A percentile compares a stretch with the other conserved stretches of the same genome.
Conservation (phyloP, 2,329 filamentous ascomycete genomes). For the Fusarium sp. region DNA sequence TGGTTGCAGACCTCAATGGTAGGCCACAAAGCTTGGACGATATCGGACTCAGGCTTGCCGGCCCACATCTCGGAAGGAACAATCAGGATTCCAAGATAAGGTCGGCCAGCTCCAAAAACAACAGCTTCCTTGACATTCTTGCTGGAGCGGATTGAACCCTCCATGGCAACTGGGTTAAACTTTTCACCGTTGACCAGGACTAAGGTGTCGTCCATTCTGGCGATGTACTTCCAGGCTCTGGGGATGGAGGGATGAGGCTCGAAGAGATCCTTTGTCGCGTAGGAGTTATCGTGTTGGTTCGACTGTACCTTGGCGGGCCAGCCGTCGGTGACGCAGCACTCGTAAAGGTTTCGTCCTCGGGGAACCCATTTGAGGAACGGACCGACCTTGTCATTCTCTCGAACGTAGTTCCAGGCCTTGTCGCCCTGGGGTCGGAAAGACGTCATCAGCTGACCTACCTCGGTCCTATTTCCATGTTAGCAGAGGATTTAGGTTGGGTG, state of each 20-base stretch:
- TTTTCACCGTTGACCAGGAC: slow-evolving; percentile 62
- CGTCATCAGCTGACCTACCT: slow-evolving; percentile 48
- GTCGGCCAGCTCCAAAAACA: slow-evolving; percentile 66
- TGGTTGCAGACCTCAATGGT: slow-evolving; percentile 64
- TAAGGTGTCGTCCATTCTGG: slow-evolving; percentile 59
- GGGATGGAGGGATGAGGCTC: slow-evolving; percentile 56
- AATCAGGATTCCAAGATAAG: slow-evolving; percentile 66
- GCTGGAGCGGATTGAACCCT: slow-evolving; percentile 66
- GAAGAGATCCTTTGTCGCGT: slow-evolving; percentile 59
- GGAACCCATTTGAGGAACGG: slow-evolving; percentile 26
- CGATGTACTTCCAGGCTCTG: slow-evolving; percentile 60
- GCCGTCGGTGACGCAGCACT: slow-evolving; percentile 54
- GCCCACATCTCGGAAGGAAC: slow-evolving; percentile 60
- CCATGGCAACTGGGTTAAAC: slow-evolving; percentile 59
- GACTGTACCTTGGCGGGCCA: slow-evolving; percentile 53
- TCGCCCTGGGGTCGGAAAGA: slow-evolving; percentile 41
- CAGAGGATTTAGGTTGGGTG: too few relatives aligned
- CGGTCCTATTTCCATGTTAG: slow-evolving; percentile 26
- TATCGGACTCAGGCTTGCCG: slow-evolving; percentile 57
- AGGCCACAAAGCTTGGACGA: slow-evolving; percentile 63
- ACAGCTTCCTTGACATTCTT: slow-evolving; percentile 66
- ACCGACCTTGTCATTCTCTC: slow-evolving; percentile 48
- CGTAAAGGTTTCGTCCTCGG: slow-evolving; percentile 50
- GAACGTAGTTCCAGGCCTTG: slow-evolving; percentile 48
- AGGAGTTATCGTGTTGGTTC: slow-evolving; percentile 54